A percentile compares a stretch with the other conserved stretches of the same genome.
phyloP scores from a whole-genome alignment of 176 grass and related monocot genomes.

The Carex parvula region DNA sequence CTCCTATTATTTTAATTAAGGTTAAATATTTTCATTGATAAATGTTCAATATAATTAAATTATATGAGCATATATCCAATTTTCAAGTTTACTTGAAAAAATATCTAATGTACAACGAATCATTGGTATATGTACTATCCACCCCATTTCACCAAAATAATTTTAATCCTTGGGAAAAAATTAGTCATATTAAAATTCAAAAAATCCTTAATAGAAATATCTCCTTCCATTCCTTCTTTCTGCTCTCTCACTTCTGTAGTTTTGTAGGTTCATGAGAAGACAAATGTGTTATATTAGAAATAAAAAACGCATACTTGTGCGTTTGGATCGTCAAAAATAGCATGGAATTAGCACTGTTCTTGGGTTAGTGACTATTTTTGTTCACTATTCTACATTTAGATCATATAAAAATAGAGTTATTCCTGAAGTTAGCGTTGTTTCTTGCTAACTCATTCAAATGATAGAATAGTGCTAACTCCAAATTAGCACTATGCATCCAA shows the following conservation, averaged over 20 bases:
- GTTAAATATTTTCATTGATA: background rate
- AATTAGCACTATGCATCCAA: no score
- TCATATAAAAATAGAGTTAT: no score
- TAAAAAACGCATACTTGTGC: background rate
- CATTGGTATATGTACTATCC: background rate
- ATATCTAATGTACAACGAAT: background rate
- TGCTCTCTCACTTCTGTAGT: background rate
- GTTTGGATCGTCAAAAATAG: no score
- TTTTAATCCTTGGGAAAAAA: background rate
- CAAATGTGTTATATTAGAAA: background rate
- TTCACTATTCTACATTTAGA: no score
- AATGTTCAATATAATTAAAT: background rate
- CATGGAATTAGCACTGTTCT: no score
- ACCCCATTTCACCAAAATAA: background rate
- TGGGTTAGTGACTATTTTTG: no score
- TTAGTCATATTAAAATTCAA: background rate
- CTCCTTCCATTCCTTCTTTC: background rate
- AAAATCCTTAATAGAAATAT: background rate
- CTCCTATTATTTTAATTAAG: background rate
- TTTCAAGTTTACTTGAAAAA: background rate
- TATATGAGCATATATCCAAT: background rate
- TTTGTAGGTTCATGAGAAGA: background rate
- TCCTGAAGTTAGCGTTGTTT: no score
- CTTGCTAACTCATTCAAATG: no score
- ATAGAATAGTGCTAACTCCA: no score